These are phyloP conservation scores for Solanum chiquidenum DNA, from an alignment of 257 asterid genomes.

Conservation along the genomic window DNA sequence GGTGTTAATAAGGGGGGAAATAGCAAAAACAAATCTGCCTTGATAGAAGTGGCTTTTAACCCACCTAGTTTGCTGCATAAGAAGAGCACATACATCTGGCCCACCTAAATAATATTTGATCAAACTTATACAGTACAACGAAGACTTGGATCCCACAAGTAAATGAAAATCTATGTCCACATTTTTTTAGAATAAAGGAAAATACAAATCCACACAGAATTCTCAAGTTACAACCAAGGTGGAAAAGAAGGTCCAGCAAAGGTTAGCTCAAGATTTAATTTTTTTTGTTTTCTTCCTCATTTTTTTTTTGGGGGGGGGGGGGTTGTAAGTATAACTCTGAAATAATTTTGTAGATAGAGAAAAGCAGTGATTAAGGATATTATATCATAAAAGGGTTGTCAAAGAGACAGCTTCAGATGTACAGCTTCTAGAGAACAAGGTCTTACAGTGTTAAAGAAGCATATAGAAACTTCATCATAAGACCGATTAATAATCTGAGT, in stretches of 20 bases:
- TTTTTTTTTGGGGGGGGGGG: background rate
- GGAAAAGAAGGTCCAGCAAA: background rate
- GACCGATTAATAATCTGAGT: conserved; percentile 85
- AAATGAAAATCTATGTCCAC: background rate
- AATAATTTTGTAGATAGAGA: background rate
- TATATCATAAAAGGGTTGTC: background rate
- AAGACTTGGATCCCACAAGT: background rate
- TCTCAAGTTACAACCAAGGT: background rate
- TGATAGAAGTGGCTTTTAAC: background rate
- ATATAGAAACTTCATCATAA: conserved; percentile 78
- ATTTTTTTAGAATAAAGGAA: background rate
- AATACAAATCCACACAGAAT: background rate
- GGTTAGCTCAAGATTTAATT: background rate
- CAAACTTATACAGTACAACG: background rate
- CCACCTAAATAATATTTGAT: background rate
- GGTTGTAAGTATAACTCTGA: background rate
- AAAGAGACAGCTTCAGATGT: background rate
- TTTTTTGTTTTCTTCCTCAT: background rate
- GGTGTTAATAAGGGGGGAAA: background rate
- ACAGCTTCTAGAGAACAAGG: background rate
- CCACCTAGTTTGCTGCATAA: background rate
- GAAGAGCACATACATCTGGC: background rate
- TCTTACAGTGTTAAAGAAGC: conserved; percentile 95
- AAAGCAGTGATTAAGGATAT: background rate
- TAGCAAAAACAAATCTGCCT: background rate